phyloP scores from a whole-genome alignment of 2,329 filamentous ascomycete species.

The Colletotrichum kahawae region DNA sequence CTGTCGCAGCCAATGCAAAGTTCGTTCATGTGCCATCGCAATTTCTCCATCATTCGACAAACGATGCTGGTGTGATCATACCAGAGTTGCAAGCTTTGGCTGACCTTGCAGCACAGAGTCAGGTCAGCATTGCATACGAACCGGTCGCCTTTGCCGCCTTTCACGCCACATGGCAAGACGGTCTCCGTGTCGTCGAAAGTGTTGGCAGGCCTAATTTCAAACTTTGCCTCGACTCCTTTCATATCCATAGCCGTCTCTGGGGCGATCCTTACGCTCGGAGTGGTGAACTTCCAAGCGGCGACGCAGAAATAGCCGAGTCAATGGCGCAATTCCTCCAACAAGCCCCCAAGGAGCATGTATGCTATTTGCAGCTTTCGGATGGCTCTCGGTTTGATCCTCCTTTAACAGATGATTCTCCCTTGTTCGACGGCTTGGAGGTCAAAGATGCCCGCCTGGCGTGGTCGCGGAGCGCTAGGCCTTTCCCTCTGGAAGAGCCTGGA shows the following conservation, averaged over 20 bases:
- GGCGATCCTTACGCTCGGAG: not conserved
- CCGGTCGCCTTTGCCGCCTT: not conserved
- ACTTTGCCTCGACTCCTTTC: not conserved
- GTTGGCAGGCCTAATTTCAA: not conserved
- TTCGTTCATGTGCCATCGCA: not conserved
- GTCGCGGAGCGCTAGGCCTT: not conserved
- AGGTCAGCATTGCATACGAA: not conserved
- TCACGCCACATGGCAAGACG: not conserved
- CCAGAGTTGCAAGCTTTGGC: not conserved
- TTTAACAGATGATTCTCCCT: not conserved
- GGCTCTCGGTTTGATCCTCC: not conserved
- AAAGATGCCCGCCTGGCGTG: not conserved
- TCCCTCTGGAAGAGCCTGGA: not conserved
- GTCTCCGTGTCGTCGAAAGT: not conserved
- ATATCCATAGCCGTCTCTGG: not conserved
- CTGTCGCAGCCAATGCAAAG: not conserved
- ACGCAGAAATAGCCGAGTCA: not conserved
- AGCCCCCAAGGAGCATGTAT: not conserved
- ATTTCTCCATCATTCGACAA: not conserved
- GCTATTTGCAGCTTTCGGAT: not conserved
- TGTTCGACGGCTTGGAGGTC: not conserved
- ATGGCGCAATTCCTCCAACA: not conserved
- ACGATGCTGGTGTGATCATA: not conserved
- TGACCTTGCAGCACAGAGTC: not conserved
- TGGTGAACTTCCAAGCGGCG: not conserved